Evolutionary conservation across 352 stramenopile species (phyloP), one percentile per base, ranked within the genome.

Genomic region (Phytophthora colocasiae): DNA sequence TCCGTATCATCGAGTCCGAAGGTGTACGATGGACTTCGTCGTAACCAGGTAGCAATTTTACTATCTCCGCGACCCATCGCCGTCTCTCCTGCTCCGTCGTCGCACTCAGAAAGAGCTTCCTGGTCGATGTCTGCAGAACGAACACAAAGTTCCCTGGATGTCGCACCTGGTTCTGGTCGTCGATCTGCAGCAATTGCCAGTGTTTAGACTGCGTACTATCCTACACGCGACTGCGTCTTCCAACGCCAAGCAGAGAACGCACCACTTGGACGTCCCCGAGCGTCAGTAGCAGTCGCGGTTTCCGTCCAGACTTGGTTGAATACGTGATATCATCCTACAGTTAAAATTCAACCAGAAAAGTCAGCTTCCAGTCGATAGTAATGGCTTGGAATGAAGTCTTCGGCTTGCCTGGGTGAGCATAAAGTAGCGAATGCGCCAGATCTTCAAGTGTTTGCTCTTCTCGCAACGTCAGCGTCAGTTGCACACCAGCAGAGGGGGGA

Each of bases 361-460:
- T 54, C 22, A 58, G 46, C 2, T 17, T 24, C 8, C 26, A 44
- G 39, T 44, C 40, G 32, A 11, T 14, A 58, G 26, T 38, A 58
- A 22, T 14, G 5, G 47, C 15, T 27, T 48, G 15, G 19, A 5
- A 17, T 38, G 6, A 29, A 8, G 32, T 55, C 43, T 24, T 15
- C 48, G 43, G 27, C 58, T 63, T 75, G 85, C 87, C 79, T 81
- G 76, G 10, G 88, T 87, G 46, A 96, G 80, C 29, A 93, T 65
- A 59, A 94, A 96, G 69, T 93, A 96, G 38, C 88, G 88, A 40
- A 96, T 83, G 63, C 91, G 91, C 88, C 88, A 96, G 44, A 94
- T 68, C 71, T 93, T 92, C 14, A 96, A 44, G 60, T 96, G 88
- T 53, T 91, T 83, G 63, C 88, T 96, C 88, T 96, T 57, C 52